Evolutionary conservation across 2,329 filamentous ascomycete genomes (phyloP), one percentile per base, ranked within the genome.

Genomic region (Ambrosiella xylebori): DNA sequence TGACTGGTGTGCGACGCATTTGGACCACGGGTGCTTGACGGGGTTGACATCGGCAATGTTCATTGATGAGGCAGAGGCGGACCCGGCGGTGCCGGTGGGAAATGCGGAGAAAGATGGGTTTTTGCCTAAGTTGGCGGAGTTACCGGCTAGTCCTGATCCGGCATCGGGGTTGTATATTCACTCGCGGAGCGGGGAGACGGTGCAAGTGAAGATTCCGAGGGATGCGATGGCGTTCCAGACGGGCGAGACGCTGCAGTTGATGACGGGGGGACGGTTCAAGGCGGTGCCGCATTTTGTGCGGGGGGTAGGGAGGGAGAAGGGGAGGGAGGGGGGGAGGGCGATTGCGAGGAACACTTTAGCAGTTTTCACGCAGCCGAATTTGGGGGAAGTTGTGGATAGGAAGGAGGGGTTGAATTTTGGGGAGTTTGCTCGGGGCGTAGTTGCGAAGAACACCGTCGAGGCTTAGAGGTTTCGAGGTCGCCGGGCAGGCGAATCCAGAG

Each of bases 211-310:
- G 66, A 96, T 98, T 63, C 93, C 91, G 1, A 78, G 83, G 47
- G 89, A 95, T 67, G 93, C 88, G 69, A 84, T 98, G 54, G 93
- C 88, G 0, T 98, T 98, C 68, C 91, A 98, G 74, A 98, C 91
- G 0, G 93, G 91, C 1, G 88, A 96, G 71, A 85, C 91, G 0
- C 74, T 98, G 55, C 85, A 97, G 71, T 76, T 88, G 59, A 96
- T 98, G 67, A 97, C 91, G 0, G 75, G 79, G n/a, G 93, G 93
- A 8, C 82, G 80, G 66, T 95, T 98, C 74, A 88, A 85, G 70
- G 93, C 93, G 1, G 93, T 97, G 61, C 91, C 93, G 63, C 93
- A 98, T 73, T 97, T 95, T 69, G 93, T 98, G 7, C 78, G 85
- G 63, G 91, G 90, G 0, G 82, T 85, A 3, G 76, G 79, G 63